A percentile compares a stretch with the other conserved stretches of the same genome.
Conservation (phyloP, 192 early-diverging fungal genomes). For the Rhizophagus clarus region DNA sequence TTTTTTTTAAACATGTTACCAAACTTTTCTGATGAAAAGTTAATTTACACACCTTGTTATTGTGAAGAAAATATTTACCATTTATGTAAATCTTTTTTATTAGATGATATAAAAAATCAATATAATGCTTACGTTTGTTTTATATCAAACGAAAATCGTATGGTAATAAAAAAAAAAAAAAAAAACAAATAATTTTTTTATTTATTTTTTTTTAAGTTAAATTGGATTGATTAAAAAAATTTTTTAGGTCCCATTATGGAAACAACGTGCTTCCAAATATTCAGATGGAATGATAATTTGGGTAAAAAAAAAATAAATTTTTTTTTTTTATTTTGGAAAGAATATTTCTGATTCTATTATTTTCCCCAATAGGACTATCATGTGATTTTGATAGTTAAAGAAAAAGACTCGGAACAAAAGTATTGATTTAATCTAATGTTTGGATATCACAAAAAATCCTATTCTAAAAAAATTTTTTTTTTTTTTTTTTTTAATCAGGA, state of each 20-base stretch:
- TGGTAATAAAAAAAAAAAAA: neutral
- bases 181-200: neutral
- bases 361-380: slow-evolving; percentile 25
- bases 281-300: slow-evolving; percentile 14
- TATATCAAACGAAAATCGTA: slow-evolving; percentile 18
- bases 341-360: neutral
- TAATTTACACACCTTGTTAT: slow-evolving; percentile 15
- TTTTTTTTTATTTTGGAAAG: neutral
- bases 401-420: neutral
- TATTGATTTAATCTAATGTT: too few species aligned
- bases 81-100: slow-evolving; percentile 7
- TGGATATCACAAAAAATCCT: neutral
- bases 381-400: slow-evolving; percentile 25
- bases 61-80: slow-evolving; percentile 32
- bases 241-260: slow-evolving; percentile 14
- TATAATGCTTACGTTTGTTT: slow-evolving; percentile 11
- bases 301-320: neutral
- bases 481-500: slow-evolving; percentile 13
- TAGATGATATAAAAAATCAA: neutral
- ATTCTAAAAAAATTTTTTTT: neutral
- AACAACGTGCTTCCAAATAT: neutral
- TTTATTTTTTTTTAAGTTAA: too few species aligned
- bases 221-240: too few species aligned
- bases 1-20: too few species aligned
- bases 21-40: neutral